A percentile compares a stretch with the other conserved stretches of the same genome.
These are phyloP conservation scores for Ustilago sp. DNA, from an alignment of 1,284 basidiomycete genomes.

Conservation along the genomic window DNA sequence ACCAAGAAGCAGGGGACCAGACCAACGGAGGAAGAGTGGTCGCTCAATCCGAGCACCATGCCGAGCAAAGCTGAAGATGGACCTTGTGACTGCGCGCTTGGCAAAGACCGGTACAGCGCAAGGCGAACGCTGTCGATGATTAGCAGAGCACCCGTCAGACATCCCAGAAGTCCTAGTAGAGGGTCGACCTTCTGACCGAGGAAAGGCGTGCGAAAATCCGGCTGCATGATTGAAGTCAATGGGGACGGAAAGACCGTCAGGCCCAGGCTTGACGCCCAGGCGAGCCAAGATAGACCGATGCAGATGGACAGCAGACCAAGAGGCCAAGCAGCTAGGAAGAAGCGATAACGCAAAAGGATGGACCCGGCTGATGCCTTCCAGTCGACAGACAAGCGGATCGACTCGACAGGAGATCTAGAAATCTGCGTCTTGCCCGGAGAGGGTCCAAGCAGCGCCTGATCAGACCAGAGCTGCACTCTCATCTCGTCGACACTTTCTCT, in stretches of 20 bases:
- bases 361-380: slow-evolving; percentile 60
- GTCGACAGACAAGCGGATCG: slow-evolving; percentile 48
- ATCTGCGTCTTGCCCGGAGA: neutral
- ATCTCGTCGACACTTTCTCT: slow-evolving; percentile 30
- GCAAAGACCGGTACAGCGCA: slow-evolving; percentile 14
- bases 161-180: slow-evolving; percentile 25
- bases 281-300: slow-evolving; percentile 36
- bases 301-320: slow-evolving; percentile 47
- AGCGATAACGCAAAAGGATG: slow-evolving; percentile 61
- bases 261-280: slow-evolving; percentile 24
- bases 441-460: slow-evolving; percentile 29
- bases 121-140: slow-evolving; percentile 31
- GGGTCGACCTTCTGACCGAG: slow-evolving; percentile 17
- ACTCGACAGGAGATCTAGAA: slow-evolving; percentile 41
- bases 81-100: slow-evolving; percentile 18
- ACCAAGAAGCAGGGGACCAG: slow-evolving; percentile 34
- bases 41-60: slow-evolving; percentile 39
- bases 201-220: slow-evolving; percentile 25
- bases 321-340: slow-evolving; percentile 55
- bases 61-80: slow-evolving; percentile 34
- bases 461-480: slow-evolving; percentile 58
- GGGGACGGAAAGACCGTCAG: slow-evolving; percentile 21
- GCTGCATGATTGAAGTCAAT: slow-evolving; percentile 29
- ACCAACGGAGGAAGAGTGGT: slow-evolving; percentile 20
- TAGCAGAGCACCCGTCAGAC: slow-evolving; percentile 10